Evolutionary conservation across 768 basidiomycete species (phyloP).

Genomic region (Pleurotus eryngii): DNA sequence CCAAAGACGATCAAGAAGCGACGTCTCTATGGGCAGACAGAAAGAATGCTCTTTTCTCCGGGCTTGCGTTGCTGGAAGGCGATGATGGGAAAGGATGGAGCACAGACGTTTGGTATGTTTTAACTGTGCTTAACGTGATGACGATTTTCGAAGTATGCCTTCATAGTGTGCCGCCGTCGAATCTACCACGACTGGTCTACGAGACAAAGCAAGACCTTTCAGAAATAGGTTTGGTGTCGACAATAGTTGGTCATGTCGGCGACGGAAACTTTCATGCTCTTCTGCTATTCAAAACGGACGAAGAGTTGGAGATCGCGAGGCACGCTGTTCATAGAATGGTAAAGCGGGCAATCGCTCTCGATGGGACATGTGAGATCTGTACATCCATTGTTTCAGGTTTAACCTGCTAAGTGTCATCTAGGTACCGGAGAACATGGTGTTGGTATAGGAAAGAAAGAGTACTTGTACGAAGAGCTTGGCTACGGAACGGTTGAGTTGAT

Average conservation of each 20-base stretch:
- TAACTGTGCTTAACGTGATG: not conserved
- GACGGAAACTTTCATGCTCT: slow-evolving; percentile 57
- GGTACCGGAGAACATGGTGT: slow-evolving; percentile 87
- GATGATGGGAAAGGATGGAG: slow-evolving; percentile 49
- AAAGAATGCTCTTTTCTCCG: slow-evolving; percentile 64
- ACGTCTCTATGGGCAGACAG: slow-evolving; percentile 68
- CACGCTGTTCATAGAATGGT: slow-evolving; percentile 61
- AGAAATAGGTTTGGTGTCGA: slow-evolving; percentile 50
- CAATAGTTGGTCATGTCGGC: slow-evolving; percentile 75
- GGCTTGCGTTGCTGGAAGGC: slow-evolving; percentile 54
- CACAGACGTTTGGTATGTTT: slow-evolving; percentile 71
- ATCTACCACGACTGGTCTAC: slow-evolving; percentile 58
- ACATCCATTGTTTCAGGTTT: not conserved
- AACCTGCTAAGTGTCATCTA: slow-evolving; percentile 16
- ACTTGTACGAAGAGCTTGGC: slow-evolving; percentile 77
- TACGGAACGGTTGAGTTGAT: slow-evolving; percentile 79
- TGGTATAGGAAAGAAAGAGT: slow-evolving; percentile 80
- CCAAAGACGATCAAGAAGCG: slow-evolving; percentile 62
- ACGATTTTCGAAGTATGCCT: not conserved
- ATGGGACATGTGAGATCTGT: slow-evolving; percentile 61
- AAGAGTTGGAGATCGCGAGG: slow-evolving; percentile 41
- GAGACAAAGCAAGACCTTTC: slow-evolving; percentile 73
- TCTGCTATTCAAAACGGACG: slow-evolving; percentile 57
- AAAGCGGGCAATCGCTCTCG: slow-evolving; percentile 63
- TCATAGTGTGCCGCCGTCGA: slow-evolving; percentile 57